Evolutionary conservation across 2,329 filamentous ascomycete genomes (phyloP), one percentile per base, ranked within the genome.

Genomic region (Westerdykella sp.): DNA sequence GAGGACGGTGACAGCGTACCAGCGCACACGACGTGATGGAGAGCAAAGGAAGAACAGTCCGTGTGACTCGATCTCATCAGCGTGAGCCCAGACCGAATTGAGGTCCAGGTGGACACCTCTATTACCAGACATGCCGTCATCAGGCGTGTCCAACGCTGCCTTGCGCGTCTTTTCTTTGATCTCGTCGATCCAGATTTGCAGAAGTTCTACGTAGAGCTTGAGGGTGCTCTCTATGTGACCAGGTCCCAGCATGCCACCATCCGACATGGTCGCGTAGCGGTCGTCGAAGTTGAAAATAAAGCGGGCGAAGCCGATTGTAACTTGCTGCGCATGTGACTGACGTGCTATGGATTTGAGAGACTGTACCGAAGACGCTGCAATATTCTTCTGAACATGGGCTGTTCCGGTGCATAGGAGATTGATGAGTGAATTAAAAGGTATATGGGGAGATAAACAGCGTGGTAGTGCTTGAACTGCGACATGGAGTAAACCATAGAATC

Each of bases 221-320:
- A 98, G 69, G 0, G 93, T 98, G 53, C 84, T 95, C 64, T 98
- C 93, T 44, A 98, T 96, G 59, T 98, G 93, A 4, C 84, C 87
- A 28, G 87, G 83, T 0, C 91, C 93, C 18, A 98, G 80, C 83
- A 98, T 93, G 2, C 93, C 93, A 25, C 94, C 93, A 59, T 98
- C 93, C 9, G 90, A 95, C 83, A 97, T 96, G 25, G 93, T 97
- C 1, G 91, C 88, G 65, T 98, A 98, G 18, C 90, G 83, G 53
- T 95, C 90, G 65, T 98, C 94, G 63, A 97, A 98, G 55, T 93
- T 95, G 72, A 98, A 98, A 41, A 98, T 98, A 68, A 97, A 98
- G 21, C 90, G 79, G 31, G 93, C 87, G 68, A 98, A 98, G 0
- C 93, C 91, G 68, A 94, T 95, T 0, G 90, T 95, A 3, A 98